Base-by-base conservation (phyloP, 2,329 filamentous ascomycete genomes). In the Hortaea sp. region DNA sequence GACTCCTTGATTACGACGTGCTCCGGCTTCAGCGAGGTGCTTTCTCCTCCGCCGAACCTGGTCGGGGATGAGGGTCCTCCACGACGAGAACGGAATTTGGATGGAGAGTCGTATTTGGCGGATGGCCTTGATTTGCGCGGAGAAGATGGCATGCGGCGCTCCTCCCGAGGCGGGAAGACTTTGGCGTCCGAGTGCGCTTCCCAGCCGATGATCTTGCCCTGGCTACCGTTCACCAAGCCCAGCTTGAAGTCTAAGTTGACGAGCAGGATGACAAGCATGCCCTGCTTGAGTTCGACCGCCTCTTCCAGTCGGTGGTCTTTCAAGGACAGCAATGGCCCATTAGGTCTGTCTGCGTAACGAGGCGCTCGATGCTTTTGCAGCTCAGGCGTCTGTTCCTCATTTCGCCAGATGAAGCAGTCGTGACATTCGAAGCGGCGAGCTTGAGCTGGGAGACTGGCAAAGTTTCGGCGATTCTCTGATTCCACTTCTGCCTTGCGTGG, bases 201-300 rank as follows among this genome's bases (percentile, higher is more conserved):
- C 20, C 20, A 20, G 3, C 66, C 68, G 46, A 63, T 61, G 44
- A 74, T 64, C 34, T 68, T 57, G 2, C 72, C 71, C 54, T 72
- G 71, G 48, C 65, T 69, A 66, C 72, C 72, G 52, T 74, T 74
- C 54, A 69, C 70, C 4, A 75, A 64, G 2, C 67, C 66, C 1
- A 34, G 27, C 0, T 45, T 12, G 6, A 73, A 54, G 49, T 69
- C 66, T 6, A 78, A 57, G 49, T 78, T 78, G 11, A 64, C 63
- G 2, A 76, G 67, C 1, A 79, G 65, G 7, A 78, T 69, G 5
- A 78, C 73, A 1, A 70, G 66, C 69, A 74, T 75, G 13, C 69
- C 70, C 34, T 65, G 53, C 47, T 77, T 78, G n/a, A 78, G 62
- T 20, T 20, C 20, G 11, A 75, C 56, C 2, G 58, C 52, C 1